A percentile compares a stretch with the other conserved stretches of the same genome.
Conservation (phyloP, 2,329 filamentous ascomycete species). For the Leptographium radiaticola region DNA sequence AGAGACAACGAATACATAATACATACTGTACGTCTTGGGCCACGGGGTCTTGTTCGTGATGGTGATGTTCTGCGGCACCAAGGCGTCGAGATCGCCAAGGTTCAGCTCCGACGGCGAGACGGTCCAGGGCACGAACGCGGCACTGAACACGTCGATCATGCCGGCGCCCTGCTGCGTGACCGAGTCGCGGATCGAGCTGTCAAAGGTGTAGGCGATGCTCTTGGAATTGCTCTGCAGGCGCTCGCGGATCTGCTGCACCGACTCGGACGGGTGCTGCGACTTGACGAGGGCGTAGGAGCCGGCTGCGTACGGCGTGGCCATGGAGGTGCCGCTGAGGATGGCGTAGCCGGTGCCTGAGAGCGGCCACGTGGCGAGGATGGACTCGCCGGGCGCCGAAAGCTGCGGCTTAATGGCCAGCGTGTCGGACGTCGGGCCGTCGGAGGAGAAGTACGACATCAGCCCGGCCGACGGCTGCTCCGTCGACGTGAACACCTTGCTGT, state of each 20-base stretch:
- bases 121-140: conserved; percentile 37
- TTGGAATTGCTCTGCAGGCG: conserved; percentile 8
- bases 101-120: conserved; percentile 27
- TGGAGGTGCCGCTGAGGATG: conserved; percentile 40
- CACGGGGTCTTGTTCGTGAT: conserved; percentile 32
- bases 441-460: background rate
- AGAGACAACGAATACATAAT: too few species aligned
- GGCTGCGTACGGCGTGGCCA: conserved; percentile 30
- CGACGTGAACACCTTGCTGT: background rate
- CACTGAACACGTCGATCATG: conserved; percentile 43
- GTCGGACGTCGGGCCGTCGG: conserved; percentile 29
- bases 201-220: conserved; percentile 35
- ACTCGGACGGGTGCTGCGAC: conserved; percentile 14
- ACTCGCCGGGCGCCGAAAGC: conserved; percentile 30
- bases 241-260: conserved; percentile 18
- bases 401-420: conserved; percentile 31
- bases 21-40: background rate
- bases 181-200: conserved; percentile 27
- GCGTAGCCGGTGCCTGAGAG: conserved; percentile 26
- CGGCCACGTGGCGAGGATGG: conserved; percentile 38
- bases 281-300: conserved; percentile 41
- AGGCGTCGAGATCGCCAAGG: conserved; percentile 25
- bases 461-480: background rate
- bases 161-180: conserved; percentile 49
- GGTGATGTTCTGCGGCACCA: conserved; percentile 36